Conservation (phyloP, 2,329 filamentous ascomycete genomes). For the Calonectria hawksworthii region DNA sequence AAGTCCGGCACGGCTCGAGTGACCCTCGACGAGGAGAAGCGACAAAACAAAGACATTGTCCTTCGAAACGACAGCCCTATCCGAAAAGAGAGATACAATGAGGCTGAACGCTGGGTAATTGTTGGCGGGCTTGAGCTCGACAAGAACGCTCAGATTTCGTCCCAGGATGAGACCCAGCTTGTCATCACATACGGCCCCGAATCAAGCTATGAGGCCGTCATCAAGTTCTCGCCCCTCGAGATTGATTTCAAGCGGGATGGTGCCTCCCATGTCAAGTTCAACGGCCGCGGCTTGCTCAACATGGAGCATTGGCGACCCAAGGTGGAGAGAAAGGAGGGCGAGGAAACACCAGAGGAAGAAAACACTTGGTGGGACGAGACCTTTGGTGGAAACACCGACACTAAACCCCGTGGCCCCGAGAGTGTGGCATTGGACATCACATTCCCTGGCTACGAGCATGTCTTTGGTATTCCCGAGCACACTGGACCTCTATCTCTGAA, state of each 20-base stretch:
- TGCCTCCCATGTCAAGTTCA: constrained; percentile 86
- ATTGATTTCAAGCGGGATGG: constrained; percentile 91
- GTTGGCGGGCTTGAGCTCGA: constrained; percentile 85
- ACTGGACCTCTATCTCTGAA: constrained; percentile 89
- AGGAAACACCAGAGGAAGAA: constrained; percentile 77
- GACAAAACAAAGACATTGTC: constrained; percentile 89
- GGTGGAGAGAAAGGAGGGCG: constrained; percentile 74
- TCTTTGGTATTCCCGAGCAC: constrained; percentile 95
- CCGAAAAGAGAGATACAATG: constrained; percentile 95
- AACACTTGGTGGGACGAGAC: constrained; percentile 98
- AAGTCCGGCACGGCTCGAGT: constrained; percentile 91
- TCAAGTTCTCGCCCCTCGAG: constrained; percentile 85
- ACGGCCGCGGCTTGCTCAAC: constrained; percentile 90
- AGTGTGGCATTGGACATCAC: constrained; percentile 92
- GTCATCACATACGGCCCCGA: constrained; percentile 86
- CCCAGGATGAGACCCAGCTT: constrained; percentile 75
- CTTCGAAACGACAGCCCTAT: constrained; percentile 86
- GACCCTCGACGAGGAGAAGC: constrained; percentile 90
- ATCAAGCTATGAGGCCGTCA: constrained; percentile 83
- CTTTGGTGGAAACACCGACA: constrained; percentile 95
- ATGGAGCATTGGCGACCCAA: constrained; percentile 96
- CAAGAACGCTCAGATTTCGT: constrained; percentile 76
- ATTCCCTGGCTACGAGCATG: constrained; percentile 91
- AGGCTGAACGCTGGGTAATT: constrained; percentile 87
- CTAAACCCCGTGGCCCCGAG: constrained; percentile 95